Evolutionary conservation across 2,329 filamentous ascomycete genomes (phyloP).

Genomic region (Aspergillus texensis): DNA sequence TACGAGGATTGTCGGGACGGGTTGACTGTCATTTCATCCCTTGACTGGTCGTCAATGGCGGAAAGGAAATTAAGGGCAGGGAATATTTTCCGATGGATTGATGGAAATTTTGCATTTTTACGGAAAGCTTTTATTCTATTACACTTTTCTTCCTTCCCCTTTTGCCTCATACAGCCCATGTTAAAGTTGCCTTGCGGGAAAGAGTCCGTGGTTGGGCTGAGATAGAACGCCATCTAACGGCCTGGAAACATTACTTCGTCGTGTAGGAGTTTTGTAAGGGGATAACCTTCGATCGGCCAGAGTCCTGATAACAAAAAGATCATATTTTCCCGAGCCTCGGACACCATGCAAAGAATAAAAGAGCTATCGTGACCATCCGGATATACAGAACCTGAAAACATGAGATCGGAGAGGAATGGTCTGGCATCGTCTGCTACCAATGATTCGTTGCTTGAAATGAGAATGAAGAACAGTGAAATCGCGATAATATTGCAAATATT

Average conservation of each 20-base stretch:
- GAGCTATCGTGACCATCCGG: not conserved
- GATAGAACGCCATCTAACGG: not conserved
- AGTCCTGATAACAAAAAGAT: not conserved
- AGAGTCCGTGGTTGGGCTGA: not conserved
- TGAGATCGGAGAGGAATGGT: not conserved
- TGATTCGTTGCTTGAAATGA: constrained; percentile 1
- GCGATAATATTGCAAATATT: constrained; percentile 6
- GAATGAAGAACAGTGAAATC: not conserved
- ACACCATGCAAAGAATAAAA: constrained; percentile 4
- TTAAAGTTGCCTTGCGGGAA: not conserved
- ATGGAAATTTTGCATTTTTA: not conserved
- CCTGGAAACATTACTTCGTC: not conserved
- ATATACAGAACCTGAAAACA: constrained; percentile 2
- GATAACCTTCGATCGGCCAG: not conserved
- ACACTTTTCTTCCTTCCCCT: not conserved
- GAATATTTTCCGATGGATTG: not conserved
- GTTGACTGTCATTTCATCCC: not conserved
- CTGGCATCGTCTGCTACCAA: constrained; percentile 1
- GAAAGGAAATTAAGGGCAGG: not conserved
- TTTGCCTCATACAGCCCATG: not conserved
- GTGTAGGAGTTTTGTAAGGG: not conserved
- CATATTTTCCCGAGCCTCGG: constrained; percentile 3
- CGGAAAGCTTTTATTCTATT: not conserved
- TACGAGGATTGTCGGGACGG: not conserved
- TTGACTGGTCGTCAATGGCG: not conserved